Evolutionary conservation across 2,329 filamentous ascomycete genomes (phyloP), one percentile per base, ranked within the genome.

Genomic region (Fusarium sp.): DNA sequence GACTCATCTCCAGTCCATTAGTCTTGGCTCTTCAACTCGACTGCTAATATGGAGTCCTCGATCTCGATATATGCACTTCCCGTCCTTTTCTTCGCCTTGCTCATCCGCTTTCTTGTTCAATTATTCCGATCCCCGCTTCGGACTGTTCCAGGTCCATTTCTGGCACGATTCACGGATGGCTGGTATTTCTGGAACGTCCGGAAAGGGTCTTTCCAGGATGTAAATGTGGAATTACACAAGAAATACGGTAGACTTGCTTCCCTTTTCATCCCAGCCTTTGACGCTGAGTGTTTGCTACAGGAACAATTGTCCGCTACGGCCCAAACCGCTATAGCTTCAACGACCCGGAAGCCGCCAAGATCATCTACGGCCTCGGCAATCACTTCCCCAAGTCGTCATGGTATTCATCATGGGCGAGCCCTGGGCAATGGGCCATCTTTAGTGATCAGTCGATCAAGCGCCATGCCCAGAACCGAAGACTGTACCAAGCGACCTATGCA

Each of bases 321-420:
- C 83, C 83, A 0, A 78, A 83, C 16, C 79, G 84, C 7, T 85
- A 84, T 59, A 83, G 80, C 34, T 76, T 86, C 64, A 77, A 77
- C 33, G 79, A 83, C 58, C 74, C 77, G 0, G 72, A 78, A 0
- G 82, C 81, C 0, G 67, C 79, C 2, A 83, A 81, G 59, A 65
- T 75, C 38, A 79, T 81, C 46, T 77, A 78, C 44, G 75, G 76
- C 14, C 61, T 73, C 6, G 71, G 73, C n/a, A 75, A 69, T 29
- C 69, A 72, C 14, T 79, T 78, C 50, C 18, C 70, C 9, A 81
- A 81, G 61, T 79, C 77, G 0, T 55, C 71, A 0, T 80, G 77
- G 76, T 81, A 80, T 29, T 34, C 65, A 0, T 56, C 75, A 1
- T 80, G 74, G 74, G 51, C 64, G 1, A 70, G 58, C 14, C 73